Conservation (phyloP, 2,329 filamentous ascomycete genomes). For the Fusarium globosum region DNA sequence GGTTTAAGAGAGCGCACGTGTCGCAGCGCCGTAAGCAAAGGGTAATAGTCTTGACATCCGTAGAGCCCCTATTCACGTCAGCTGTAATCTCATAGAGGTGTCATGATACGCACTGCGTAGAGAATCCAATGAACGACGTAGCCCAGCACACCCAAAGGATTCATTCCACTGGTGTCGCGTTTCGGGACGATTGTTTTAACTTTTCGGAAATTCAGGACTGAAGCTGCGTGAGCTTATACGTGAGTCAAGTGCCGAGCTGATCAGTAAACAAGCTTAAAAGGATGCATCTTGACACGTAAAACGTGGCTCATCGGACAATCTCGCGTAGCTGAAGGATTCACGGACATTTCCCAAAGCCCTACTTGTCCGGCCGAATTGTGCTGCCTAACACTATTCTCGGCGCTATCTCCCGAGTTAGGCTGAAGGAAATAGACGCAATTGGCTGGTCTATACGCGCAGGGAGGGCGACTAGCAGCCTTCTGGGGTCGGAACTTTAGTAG, state of each 20-base stretch:
- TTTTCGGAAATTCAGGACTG: background rate
- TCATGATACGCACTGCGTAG: background rate
- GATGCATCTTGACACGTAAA: background rate
- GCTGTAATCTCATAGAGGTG: rapidly evolving
- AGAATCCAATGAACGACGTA: background rate
- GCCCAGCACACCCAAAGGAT: background rate
- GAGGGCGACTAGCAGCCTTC: background rate
- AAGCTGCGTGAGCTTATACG: background rate
- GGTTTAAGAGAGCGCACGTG: background rate
- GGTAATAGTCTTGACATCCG: background rate
- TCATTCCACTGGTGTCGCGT: background rate
- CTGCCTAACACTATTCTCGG: background rate
- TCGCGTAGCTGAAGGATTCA: background rate
- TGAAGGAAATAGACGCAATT: background rate
- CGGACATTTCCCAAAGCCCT: too few species aligned
- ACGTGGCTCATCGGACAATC: background rate
- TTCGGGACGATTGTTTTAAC: background rate
- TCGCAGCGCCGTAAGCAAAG: background rate
- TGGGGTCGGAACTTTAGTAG: background rate
- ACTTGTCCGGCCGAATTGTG: background rate
- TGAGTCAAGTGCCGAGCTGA: background rate
- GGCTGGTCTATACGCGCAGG: constrained; percentile 4
- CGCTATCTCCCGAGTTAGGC: background rate
- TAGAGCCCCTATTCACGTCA: background rate
- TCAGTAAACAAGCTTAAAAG: background rate